Base-by-base conservation (phyloP, 106 monocot genomes). In the Agapanthus africanus region DNA sequence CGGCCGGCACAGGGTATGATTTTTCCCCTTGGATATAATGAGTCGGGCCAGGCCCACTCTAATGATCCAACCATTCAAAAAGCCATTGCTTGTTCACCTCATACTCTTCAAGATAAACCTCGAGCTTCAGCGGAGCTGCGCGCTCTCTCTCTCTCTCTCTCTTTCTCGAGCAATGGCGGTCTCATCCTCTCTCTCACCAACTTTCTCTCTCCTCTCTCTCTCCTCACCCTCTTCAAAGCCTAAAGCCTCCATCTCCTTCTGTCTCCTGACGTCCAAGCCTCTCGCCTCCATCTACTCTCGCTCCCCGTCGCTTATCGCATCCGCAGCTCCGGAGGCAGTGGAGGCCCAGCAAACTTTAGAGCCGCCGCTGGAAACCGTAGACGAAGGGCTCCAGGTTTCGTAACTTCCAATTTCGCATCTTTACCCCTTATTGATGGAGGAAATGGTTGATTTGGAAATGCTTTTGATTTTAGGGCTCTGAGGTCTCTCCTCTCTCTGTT, bases 111-210 rank as follows among this genome's bases (percentile, higher is more conserved):
- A 65, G 67, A 67, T 67, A 67, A 67, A 27, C 67, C 66, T 27
- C 67, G 19, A 38, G 1, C 1, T 44, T 30, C 22, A 0, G 6
- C 4, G 0, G 56, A 56, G 28, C 8, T 25, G 6, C 7, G 23
- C 37, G 13, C 8, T n/a, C 18, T 11, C 3, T 66, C 30, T 42
- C 66, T 0, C 38, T 28, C 16, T 33, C 68, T 19, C 34, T 14
- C 13, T 11, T 61, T 33, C 9, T 33, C 61, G 26, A 2, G 76
- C 74, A 60, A 79, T 79, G 79, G 74, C 74, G 7, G 74, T 40
- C 18, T 42, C 74, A 19, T 68, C 79, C 21, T 79, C 79, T n/a
- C 51, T 69, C 54, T 59, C 70, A 1, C 18, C 79, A 0, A 49
- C 50, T 21, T 67, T 74, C 50, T 63, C 74, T 33, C 79, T 70